Conservation (phyloP, 345 rosid genomes). For the Populus nigra region DNA sequence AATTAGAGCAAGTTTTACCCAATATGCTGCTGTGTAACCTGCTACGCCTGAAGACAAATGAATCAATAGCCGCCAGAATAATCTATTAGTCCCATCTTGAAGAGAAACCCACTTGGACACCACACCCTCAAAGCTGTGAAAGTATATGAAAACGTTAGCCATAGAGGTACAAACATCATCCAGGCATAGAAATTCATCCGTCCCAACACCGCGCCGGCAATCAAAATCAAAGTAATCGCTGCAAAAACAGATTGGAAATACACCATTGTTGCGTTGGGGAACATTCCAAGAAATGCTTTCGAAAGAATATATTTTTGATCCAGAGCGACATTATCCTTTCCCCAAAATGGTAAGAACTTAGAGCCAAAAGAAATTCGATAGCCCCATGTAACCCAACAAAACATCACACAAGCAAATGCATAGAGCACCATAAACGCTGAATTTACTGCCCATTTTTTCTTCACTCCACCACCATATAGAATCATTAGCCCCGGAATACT, state of each 20-base stretch:
- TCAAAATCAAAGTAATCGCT: constrained; percentile 19
- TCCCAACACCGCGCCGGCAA: constrained; percentile 13
- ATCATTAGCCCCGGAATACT: constrained; percentile 22
- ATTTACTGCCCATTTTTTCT: constrained; percentile 26
- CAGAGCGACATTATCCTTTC: constrained; percentile 6
- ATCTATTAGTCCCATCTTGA: constrained; percentile 37
- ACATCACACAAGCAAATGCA: constrained; percentile 20
- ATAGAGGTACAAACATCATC: constrained; percentile 51
- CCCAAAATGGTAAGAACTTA: constrained; percentile 12
- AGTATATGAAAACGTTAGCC: constrained; percentile 50
- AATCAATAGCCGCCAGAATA: constrained; percentile 52
- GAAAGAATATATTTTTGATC: constrained; percentile 7
- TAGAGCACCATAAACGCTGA: constrained; percentile 20
- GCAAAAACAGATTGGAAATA: constrained; percentile 19
- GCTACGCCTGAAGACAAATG: constrained; percentile 51
- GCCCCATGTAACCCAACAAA: constrained; percentile 22
- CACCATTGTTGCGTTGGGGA: constrained; percentile 20
- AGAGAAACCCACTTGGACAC: constrained; percentile 34
- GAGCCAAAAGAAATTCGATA: constrained; percentile 20
- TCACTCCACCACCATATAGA: constrained; percentile 17
- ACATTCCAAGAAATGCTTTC: constrained; percentile 4
- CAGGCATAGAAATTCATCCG: constrained; percentile 37
- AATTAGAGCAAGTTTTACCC: constrained; percentile 32
- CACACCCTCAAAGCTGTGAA: constrained; percentile 42
- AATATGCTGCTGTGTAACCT: constrained; percentile 45